Percentiles rank a stretch among this genome's conserved stretches.
Evolutionary conservation across 352 stramenopile species (phyloP).

Genomic region (Globisporangium nunn): DNA sequence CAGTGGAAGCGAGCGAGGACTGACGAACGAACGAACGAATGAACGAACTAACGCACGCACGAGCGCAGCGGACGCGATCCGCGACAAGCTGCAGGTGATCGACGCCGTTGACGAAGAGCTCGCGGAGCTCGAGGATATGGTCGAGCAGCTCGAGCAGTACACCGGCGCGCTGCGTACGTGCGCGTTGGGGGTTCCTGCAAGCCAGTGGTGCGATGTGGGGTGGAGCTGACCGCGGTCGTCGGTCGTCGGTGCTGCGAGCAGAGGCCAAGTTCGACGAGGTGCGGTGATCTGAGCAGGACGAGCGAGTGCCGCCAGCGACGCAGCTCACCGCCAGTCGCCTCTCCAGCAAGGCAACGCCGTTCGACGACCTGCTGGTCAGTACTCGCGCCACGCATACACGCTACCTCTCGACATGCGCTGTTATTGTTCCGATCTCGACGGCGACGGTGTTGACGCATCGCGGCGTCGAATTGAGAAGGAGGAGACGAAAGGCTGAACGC

Average conservation of each 20-base stretch:
- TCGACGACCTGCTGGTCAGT: neutral
- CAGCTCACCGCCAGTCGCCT: too few relatives aligned
- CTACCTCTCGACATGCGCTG: neutral
- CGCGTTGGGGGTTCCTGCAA: neutral
- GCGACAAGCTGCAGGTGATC: constrained; percentile 74
- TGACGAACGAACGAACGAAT: neutral
- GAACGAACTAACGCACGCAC: neutral
- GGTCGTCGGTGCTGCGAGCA: constrained; percentile 11
- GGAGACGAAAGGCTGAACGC: too few relatives aligned
- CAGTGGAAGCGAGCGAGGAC: neutral
- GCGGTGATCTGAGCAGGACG: constrained; percentile 8
- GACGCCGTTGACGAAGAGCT: constrained; percentile 82
- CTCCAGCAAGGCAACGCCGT: too few relatives aligned
- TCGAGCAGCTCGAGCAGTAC: constrained; percentile 81
- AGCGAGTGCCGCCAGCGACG: neutral
- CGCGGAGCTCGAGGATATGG: constrained; percentile 82
- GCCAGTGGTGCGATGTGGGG: neutral
- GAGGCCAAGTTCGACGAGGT: constrained; percentile 74
- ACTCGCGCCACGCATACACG: neutral
- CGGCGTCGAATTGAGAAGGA: neutral
- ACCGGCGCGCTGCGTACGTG: constrained; percentile 59
- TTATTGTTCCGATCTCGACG: neutral
- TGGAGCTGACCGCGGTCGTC: constrained; percentile 2
- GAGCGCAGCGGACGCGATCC: constrained; percentile 34
- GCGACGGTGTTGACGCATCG: neutral